Evolutionary conservation across 1,139 yeast genomes (phyloP), one percentile per base, ranked within the genome.

Genomic region (Chernovozyma aurita): DNA sequence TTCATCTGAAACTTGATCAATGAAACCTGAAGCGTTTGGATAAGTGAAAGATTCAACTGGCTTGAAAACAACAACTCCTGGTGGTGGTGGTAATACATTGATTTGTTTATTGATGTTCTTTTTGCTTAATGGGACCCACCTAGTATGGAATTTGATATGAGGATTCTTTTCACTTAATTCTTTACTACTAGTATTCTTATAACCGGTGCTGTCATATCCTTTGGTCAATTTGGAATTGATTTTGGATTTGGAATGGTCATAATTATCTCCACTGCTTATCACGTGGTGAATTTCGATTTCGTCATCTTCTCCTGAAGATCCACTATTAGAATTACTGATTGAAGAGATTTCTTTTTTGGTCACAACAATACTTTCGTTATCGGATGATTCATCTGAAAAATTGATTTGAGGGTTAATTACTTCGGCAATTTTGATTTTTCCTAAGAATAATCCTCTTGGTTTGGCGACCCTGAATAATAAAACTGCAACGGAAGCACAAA

Each of bases 51-150:
- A 68, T 50, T 88, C 97, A 27, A 80, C 65, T 33, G 95, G 86
- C 50, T 94, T 76, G 66, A 83, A 88, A 4, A 88, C 95, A 41
- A 88, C 52, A 13, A 88, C 90, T 18, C 97, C 96, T 2, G 92
- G 88, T 26, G 97, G 96, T 15, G 97, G 95, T 3, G 88, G 84
- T 24, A 58, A 58, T 7, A 90, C 76, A 2, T 63, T 54, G 21
- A 87, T 61, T 20, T 71, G 74, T 3, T 73, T 63, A 55, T 88
- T 85, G 42, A 85, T 55, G 46, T 70, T 69, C 24, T 64, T 62
- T 40, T 76, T 73, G 32, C 74, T 65, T 38, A 83, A 63, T 22
- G 97, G 95, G 28, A 88, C 87, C 96, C 96, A 88, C 52, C 72
- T 74, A 15, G 83, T 76, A 43, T 79, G 83, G 52, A 78, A 80